Evolutionary conservation across 2,329 filamentous ascomycete genomes (phyloP).

Genomic region (Penicillium oxalicum): DNA sequence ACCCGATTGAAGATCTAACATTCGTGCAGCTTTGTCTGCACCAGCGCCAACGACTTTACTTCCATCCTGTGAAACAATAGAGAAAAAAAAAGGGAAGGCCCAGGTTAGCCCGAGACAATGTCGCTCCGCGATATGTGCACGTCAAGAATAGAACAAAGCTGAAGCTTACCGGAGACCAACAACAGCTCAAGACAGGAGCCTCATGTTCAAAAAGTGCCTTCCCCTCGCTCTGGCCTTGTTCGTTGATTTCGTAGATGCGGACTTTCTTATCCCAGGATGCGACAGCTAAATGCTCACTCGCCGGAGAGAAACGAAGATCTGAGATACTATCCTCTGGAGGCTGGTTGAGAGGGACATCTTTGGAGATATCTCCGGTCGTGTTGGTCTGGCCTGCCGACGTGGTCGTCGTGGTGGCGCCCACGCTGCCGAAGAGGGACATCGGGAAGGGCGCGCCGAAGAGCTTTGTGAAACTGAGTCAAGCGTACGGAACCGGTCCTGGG

Average conservation of each 20-base stretch:
- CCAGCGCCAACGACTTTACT: conserved; percentile 80
- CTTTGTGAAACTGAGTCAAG: background rate
- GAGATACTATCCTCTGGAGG: conserved; percentile 87
- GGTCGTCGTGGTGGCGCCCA: conserved; percentile 39
- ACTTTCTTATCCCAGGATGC: conserved; percentile 98
- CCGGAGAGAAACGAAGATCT: conserved; percentile 74
- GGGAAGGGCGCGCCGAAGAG: conserved; percentile 16
- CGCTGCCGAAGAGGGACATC: conserved; percentile 49
- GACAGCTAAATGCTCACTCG: conserved; percentile 76
- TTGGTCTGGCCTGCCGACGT: conserved; percentile 51
- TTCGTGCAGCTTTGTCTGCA: conserved; percentile 82
- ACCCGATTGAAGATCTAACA: conserved; percentile 67
- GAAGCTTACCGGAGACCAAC: conserved; percentile 74
- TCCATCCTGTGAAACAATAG: conserved; percentile 61
- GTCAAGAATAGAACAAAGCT: background rate
- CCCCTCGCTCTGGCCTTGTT: conserved; percentile 70
- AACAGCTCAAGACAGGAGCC: conserved; percentile 73
- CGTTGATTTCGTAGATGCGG: conserved; percentile 86
- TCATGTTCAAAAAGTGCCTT: conserved; percentile 83
- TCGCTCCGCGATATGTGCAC: background rate
- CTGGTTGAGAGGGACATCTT: conserved; percentile 72
- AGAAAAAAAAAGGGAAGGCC: background rate
- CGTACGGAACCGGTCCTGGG: background rate
- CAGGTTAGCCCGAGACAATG: conserved; percentile 4
- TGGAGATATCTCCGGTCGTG: conserved; percentile 83